Conservation (phyloP, 305 asterid species). For the Andrographis paniculata region DNA sequence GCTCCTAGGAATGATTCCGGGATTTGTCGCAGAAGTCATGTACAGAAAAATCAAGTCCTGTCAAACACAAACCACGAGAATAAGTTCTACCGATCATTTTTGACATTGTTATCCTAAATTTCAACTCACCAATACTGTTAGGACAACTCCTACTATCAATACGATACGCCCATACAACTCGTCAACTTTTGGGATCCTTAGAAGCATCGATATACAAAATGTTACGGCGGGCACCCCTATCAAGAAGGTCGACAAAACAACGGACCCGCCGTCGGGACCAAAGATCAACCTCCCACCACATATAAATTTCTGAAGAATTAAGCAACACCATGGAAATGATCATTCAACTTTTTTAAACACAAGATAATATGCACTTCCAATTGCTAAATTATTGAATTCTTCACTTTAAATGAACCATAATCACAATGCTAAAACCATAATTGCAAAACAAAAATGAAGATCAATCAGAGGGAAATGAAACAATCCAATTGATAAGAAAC, state of each 20-base stretch:
- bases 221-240: slow-evolving; percentile 68
- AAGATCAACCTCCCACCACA: slow-evolving; percentile 90
- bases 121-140: slow-evolving; percentile 52
- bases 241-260: slow-evolving; percentile 48
- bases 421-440: no score
- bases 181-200: slow-evolving; percentile 33
- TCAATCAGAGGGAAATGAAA: no score
- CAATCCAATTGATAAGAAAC: no score
- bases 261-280: slow-evolving; percentile 81
- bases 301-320: slow-evolving; percentile 49
- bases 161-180: slow-evolving; percentile 36
- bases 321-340: no score
- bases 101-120: no score
- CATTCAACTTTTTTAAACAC: no score
- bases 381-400: no score
- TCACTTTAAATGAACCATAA: no score
- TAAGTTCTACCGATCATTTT: background rate
- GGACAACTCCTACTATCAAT: slow-evolving; percentile 39
- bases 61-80: slow-evolving; percentile 2
- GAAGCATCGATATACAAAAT: slow-evolving; percentile 49
- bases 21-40: slow-evolving; percentile 50
- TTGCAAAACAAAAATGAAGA: no score
- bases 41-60: slow-evolving; percentile 51
- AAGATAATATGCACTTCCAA: no score
- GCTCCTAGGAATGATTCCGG: slow-evolving; percentile 61